phyloP scores from a whole-genome alignment of 2,329 filamentous ascomycete species.

The Periconia sp. region DNA sequence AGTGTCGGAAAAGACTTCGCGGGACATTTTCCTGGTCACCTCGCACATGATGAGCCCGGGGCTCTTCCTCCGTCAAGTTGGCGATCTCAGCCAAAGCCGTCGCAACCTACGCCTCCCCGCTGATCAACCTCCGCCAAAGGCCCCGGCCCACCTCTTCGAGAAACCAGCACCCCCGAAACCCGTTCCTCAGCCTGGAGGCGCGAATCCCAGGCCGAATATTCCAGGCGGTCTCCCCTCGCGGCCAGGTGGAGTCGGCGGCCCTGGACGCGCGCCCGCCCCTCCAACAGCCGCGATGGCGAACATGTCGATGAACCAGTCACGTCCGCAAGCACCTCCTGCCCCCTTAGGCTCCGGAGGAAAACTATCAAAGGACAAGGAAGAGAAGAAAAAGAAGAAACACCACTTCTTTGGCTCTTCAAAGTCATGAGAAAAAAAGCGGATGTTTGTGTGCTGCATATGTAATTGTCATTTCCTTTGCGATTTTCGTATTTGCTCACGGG shows the following conservation, averaged over 20 bases:
- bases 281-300: slow-evolving; percentile 37
- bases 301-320: slow-evolving; percentile 34
- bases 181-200: slow-evolving; percentile 52
- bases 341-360: slow-evolving; percentile 16
- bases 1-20: slow-evolving; percentile 68
- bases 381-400: slow-evolving; percentile 59
- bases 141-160: slow-evolving; percentile 85
- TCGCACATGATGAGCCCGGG: slow-evolving; percentile 90
- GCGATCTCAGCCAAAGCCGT: slow-evolving; percentile 75
- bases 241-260: slow-evolving; percentile 21
- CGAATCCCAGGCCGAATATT: slow-evolving; percentile 25
- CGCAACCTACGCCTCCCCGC: slow-evolving; percentile 77
- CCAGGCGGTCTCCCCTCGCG: slow-evolving; percentile 33
- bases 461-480: too few species aligned
- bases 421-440: slow-evolving; percentile 1
- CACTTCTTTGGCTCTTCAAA: slow-evolving; percentile 52
- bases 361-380: slow-evolving; percentile 20
- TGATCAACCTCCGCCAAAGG: slow-evolving; percentile 76
- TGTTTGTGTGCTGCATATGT: not conserved
- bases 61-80: slow-evolving; percentile 79
- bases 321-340: slow-evolving; percentile 15
- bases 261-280: slow-evolving; percentile 25
- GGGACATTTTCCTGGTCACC: slow-evolving; percentile 85
- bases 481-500: too few species aligned
- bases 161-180: slow-evolving; percentile 62